phyloP scores from a whole-genome alignment of 176 grass and related monocot genomes.

The Chrysopogon serrulatus region DNA sequence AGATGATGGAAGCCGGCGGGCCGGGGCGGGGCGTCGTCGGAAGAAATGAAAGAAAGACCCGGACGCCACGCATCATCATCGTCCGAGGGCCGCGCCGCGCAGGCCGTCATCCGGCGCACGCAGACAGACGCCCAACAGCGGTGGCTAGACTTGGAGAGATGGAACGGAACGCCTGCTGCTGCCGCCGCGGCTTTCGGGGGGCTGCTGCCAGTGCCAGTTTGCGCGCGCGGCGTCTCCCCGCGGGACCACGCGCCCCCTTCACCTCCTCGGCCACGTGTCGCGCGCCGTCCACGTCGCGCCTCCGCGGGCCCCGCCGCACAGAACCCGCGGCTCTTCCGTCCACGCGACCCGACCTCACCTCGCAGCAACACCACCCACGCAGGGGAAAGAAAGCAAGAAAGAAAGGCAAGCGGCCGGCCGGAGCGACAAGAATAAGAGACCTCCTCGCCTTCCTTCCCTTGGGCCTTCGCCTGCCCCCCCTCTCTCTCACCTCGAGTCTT shows the following conservation, averaged over 20 bases:
- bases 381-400: too few relatives aligned
- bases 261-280: conserved; percentile 37
- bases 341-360: neutral
- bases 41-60: too few relatives aligned
- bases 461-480: too few relatives aligned
- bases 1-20: too few relatives aligned
- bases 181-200: neutral
- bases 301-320: neutral
- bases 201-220: neutral
- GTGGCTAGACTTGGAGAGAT: too few relatives aligned
- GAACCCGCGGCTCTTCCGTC: conserved; percentile 17
- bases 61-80: too few relatives aligned
- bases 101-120: too few relatives aligned
- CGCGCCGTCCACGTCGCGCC: conserved; percentile 13
- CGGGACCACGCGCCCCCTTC: neutral
- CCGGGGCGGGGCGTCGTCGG: too few relatives aligned
- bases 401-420: neutral
- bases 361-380: neutral
- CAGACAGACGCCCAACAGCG: too few relatives aligned
- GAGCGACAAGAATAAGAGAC: neutral
- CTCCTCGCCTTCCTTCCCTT: too few relatives aligned
- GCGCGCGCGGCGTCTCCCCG: neutral
- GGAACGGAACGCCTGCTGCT: neutral
- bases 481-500: too few relatives aligned
- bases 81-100: too few relatives aligned